A percentile compares a stretch with the other conserved stretches of the same genome.
Conservation (phyloP, 2,329 filamentous ascomycete genomes). For the Paracamarosporium sp. region DNA sequence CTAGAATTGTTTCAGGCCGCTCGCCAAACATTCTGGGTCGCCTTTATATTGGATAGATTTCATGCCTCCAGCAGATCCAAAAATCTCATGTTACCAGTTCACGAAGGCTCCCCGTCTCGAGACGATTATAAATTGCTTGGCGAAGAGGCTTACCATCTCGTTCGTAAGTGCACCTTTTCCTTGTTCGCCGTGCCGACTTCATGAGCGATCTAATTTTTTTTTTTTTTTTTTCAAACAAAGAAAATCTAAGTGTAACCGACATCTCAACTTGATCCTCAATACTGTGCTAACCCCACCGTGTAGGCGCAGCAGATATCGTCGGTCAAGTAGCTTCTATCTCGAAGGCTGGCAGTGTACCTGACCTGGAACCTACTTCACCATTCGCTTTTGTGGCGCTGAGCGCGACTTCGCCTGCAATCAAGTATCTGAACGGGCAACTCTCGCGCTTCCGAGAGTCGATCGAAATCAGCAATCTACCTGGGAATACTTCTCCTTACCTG, state of each 20-base stretch:
- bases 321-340: conserved; percentile 38
- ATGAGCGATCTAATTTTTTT: too few relatives aligned
- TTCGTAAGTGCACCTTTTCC: conserved; percentile 33
- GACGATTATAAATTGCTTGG: conserved; percentile 40
- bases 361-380: conserved; percentile 36
- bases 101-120: conserved; percentile 37
- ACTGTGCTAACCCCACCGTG: conserved; percentile 4
- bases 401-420: conserved; percentile 30
- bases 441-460: conserved; percentile 41
- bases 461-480: conserved; percentile 33
- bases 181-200: too few relatives aligned
- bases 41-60: conserved; percentile 47
- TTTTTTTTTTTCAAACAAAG: too few relatives aligned
- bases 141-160: conserved; percentile 43
- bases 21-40: conserved; percentile 45
- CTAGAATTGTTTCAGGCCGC: conserved; percentile 35
- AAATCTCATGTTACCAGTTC: conserved; percentile 39
- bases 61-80: conserved; percentile 43
- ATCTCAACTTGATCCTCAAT: background rate
- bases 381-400: conserved; percentile 34
- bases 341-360: conserved; percentile 36
- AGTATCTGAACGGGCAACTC: conserved; percentile 39
- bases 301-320: conserved; percentile 40
- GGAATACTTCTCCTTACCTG: conserved; percentile 40
- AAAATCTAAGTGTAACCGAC: too few relatives aligned